Evolutionary conservation across 116 monocot species (phyloP), one percentile per base, ranked within the genome.

Genomic region (Iris pallida): DNA sequence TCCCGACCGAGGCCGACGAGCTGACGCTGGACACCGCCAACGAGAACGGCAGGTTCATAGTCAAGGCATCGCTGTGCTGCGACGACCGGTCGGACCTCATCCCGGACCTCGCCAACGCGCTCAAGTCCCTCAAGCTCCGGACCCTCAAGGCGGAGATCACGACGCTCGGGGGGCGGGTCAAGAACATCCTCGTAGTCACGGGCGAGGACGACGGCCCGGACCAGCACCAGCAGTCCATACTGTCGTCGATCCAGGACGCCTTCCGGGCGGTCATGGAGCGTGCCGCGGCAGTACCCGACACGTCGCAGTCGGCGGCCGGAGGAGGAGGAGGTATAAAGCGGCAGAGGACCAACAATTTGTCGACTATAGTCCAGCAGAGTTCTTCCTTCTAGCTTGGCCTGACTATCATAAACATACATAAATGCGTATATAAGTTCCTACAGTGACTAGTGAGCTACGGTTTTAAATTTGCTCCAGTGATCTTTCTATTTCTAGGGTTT

Each of bases 61-160:
- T 87, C 42, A 79, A 42, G 65, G 87, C 77, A 19, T 71, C 80
- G 4, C 18, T 87, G 47, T 82, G 80, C 54, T 87, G 82, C 68
- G 76, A 80, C 14, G 82, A 82, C 20, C 70, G 87, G 19, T 77
- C 82, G 46, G 77, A 80, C 41, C 45, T 82, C 52, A 55, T 80
- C 59, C 48, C 70, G 4, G 71, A 72, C 46, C 40, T 86, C 12
- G 55, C 20, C 11, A 51, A 74, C 9, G 79, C 79, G 6, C 75
- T 86, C 61, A 17, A 55, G 2, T 56, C 20, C 7, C 63, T 86
- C 48, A 59, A 59, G 53, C 70, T 86, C 12, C 65, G 53, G 20
- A 63, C 71, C 1, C 18, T 86, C 6, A 66, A 70, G 49, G 82
- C 79, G 4, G 82, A 86, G 47, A 55, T 79, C 12, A 79, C 48